Base-by-base conservation (phyloP, 75 land plant species). In the Chamaecyparis obtusa region DNA sequence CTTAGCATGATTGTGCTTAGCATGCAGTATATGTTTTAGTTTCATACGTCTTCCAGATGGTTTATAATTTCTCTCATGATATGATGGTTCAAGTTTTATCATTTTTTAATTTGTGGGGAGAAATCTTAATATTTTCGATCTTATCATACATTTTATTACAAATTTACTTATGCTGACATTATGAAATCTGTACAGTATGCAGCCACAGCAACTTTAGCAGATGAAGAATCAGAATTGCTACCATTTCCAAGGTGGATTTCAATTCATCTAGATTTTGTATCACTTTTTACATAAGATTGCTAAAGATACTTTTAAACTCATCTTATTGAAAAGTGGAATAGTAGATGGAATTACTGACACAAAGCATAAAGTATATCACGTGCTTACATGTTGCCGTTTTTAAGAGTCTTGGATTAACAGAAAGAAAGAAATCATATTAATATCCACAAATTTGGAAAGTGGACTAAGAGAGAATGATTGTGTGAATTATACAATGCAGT, bases 161-260 rank as follows among this genome's bases (percentile, higher is more conserved):
- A 17, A 36, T 76, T 76, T 30, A 39, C 79, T 76, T 76, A 21
- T 39, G 21, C 41, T 76, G 39, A 78, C 81, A 78, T 37, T 19
- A 9, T 39, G 21, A 78, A 33, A 17, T 76, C 60, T n/a, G 10
- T 77, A 15, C 83, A 85, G 89, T 55, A 75, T 85, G 87, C 89
- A 78, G 89, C 86, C 80, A 57, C 89, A 44, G 74, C 87, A 1
- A 16, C 86, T 13, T 24, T 85, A 32, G 75, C 60, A 55, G 89
- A 88, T 3, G 89, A 88, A 27, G 87, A 88, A 39, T 51, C 72
- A 27, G 89, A 88, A 88, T 64, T 67, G 32, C 39, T 88, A 30
- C 83, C 81, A 16, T 88, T 88, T 48, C 89, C 89, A 27, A 88
- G 89, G 89, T 88, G 33, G 35, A 14, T 46, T 43, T 37, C 32